These are phyloP conservation scores for Penicillium concentricum DNA, from an alignment of 2,329 filamentous ascomycete species.

Conservation along the genomic window DNA sequence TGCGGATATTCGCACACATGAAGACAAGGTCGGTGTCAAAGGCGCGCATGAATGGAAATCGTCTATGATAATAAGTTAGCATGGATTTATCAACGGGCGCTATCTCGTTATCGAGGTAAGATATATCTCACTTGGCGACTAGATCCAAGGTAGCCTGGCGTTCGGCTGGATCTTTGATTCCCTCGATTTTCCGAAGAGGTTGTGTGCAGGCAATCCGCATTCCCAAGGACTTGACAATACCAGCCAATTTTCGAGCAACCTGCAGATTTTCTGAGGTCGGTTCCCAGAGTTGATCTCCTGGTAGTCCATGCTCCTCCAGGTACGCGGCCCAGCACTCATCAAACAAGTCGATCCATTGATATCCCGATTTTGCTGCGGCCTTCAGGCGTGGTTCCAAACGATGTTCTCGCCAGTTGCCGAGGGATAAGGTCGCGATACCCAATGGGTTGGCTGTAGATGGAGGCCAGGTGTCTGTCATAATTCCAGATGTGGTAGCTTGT, in stretches of 20 bases:
- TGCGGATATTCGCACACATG: conserved; percentile 36
- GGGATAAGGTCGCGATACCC: conserved; percentile 35
- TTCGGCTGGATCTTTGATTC: conserved; percentile 29
- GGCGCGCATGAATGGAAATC: conserved; percentile 38
- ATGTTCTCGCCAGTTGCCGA: conserved; percentile 32
- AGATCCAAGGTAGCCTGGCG: conserved; percentile 24
- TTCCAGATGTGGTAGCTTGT: neutral
- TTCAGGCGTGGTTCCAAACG: conserved; percentile 28
- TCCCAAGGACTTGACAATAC: conserved; percentile 30
- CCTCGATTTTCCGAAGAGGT: conserved; percentile 33
- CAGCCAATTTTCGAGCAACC: conserved; percentile 28
- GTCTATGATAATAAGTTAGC: neutral
- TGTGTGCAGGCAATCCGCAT: conserved; percentile 36
- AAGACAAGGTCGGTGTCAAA: conserved; percentile 38
- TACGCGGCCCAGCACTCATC: conserved; percentile 38
- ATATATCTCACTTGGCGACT: conserved; percentile 23
- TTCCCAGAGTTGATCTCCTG: conserved; percentile 30
- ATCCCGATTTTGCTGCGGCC: conserved; percentile 32
- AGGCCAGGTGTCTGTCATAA: conserved; percentile 18
- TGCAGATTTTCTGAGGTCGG: conserved; percentile 26
- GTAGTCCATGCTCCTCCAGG: conserved; percentile 27
- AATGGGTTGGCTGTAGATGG: conserved; percentile 20
- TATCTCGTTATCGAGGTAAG: neutral
- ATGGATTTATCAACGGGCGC: neutral
- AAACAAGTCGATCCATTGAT: conserved; percentile 35